These are phyloP conservation scores for Cutaneotrichosporon dermatis DNA, from an alignment of 1,284 basidiomycete species.

Conservation along the genomic window DNA sequence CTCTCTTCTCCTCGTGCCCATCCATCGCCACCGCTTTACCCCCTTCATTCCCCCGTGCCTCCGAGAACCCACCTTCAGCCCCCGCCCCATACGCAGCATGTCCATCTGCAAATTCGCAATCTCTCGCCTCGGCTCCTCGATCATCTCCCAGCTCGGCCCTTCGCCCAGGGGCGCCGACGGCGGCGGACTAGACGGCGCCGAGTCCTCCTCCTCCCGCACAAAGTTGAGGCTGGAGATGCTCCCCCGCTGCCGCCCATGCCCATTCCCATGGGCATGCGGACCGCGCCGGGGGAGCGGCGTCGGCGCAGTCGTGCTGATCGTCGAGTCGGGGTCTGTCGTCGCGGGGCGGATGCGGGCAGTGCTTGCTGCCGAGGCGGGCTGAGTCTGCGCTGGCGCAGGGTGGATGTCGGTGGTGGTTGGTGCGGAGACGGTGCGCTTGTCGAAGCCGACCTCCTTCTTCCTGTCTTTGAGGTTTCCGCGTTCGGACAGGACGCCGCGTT, in stretches of 20 bases:
- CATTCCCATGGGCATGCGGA: not conserved
- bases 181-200: not conserved
- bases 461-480: not conserved
- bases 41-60: no score
- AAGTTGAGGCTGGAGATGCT: not conserved
- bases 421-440: constrained; percentile 1
- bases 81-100: constrained; percentile 35
- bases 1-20: no score
- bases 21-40: no score
- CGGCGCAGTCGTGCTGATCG: not conserved
- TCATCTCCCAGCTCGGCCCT: constrained; percentile 9
- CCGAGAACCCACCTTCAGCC: constrained; percentile 24
- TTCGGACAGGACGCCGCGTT: constrained; percentile 4
- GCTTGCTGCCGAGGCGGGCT: constrained; percentile 2
- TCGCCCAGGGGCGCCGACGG: not conserved
- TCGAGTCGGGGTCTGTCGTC: not conserved
- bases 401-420: not conserved
- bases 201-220: not conserved
- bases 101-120: constrained; percentile 33
- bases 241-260: not conserved
- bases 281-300: not conserved
- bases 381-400: not conserved
- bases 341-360: constrained; percentile 11
- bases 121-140: constrained; percentile 26
- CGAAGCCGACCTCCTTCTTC: constrained; percentile 5